Evolutionary conservation across 2,329 filamentous ascomycete species (phyloP).

Genomic region (Talaromyces rugulosus): DNA sequence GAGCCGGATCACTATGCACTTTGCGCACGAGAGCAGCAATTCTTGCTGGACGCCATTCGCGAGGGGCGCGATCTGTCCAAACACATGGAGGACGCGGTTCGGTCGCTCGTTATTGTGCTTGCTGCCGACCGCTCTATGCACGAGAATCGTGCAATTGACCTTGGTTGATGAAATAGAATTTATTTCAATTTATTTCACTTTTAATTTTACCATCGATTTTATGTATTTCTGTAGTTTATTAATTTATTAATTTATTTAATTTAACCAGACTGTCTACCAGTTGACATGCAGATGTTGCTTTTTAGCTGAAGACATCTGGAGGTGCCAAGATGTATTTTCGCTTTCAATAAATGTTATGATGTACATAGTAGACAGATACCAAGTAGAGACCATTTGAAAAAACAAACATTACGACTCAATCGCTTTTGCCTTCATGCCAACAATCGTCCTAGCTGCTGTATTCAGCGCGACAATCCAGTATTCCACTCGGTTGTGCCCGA

Average conservation of each 20-base stretch:
- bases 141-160: slow-evolving; percentile 15
- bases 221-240: no score
- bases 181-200: background rate
- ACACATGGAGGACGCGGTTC: slow-evolving; percentile 17
- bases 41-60: slow-evolving; percentile 14
- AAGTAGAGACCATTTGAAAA: background rate
- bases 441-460: slow-evolving; percentile 55
- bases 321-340: no score
- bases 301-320: no score
- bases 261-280: no score
- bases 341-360: no score
- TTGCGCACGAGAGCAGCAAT: slow-evolving; percentile 17
- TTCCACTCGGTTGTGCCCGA: slow-evolving; percentile 62
- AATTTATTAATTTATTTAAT: no score
- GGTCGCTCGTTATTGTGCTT: slow-evolving; percentile 15
- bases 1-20: slow-evolving; percentile 17
- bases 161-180: background rate
- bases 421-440: slow-evolving; percentile 74
- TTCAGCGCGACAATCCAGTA: slow-evolving; percentile 74
- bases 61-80: slow-evolving; percentile 11
- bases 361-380: background rate
- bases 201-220: no score
- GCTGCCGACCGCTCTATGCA: slow-evolving; percentile 17
- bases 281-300: no score
- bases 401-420: slow-evolving; percentile 59